phyloP scores from a whole-genome alignment of 2,329 filamentous ascomycete genomes.

The Aspergillus sp. region DNA sequence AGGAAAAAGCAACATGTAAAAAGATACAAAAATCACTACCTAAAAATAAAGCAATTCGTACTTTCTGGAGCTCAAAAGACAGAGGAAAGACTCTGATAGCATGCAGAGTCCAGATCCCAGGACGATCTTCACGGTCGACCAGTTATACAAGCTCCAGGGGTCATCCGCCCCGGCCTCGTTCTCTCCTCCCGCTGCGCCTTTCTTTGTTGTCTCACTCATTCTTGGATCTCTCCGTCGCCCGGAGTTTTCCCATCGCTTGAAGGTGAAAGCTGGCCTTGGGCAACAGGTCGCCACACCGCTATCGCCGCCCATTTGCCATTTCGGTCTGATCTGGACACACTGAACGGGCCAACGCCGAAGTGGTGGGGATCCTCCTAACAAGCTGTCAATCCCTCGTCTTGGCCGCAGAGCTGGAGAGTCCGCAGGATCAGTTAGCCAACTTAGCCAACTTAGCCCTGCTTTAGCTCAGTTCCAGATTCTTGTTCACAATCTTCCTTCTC shows the following conservation, averaged over 20 bases:
- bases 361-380: slow-evolving; percentile 21
- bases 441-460: slow-evolving; percentile 9
- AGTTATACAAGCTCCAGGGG: slow-evolving; percentile 4
- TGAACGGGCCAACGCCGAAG: slow-evolving; percentile 19
- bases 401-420: slow-evolving; percentile 1
- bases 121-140: not conserved
- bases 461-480: slow-evolving; percentile 8
- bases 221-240: not conserved
- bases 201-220: not conserved
- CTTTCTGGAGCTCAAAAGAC: not conserved
- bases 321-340: not conserved
- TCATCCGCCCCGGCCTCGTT: not conserved
- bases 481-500: slow-evolving; percentile 7
- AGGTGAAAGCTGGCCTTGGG: not conserved
- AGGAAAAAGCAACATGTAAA: slow-evolving; percentile 1
- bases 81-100: not conserved
- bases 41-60: not conserved
- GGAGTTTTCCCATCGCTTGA: too few species aligned
- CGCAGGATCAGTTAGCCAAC: slow-evolving; percentile 8
- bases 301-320: not conserved
- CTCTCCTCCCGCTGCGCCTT: not conserved
- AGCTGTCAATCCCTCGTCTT: slow-evolving; percentile 22
- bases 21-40: not conserved
- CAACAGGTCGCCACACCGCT: not conserved
- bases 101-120: not conserved